Evolutionary conservation across 441 rosid genomes (phyloP).

Genomic region (Viola pubescens): DNA sequence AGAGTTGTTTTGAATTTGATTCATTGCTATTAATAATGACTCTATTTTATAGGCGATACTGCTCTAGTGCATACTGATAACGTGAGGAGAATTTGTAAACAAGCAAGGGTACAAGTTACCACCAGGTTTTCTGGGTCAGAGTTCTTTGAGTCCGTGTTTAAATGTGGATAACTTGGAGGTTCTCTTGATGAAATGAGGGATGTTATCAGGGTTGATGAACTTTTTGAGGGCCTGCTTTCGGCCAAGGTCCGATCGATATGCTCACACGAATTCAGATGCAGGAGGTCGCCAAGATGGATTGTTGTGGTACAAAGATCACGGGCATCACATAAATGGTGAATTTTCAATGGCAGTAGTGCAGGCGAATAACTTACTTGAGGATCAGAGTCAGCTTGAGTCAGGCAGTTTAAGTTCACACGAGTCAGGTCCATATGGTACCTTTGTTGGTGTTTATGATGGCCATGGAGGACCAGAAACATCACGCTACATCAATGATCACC

Average conservation of each 20-base stretch:
- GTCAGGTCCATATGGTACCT: constrained; percentile 79
- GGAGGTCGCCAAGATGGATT: constrained; percentile 85
- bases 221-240: constrained; percentile 84
- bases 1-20: too few relatives aligned
- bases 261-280: constrained; percentile 46
- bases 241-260: constrained; percentile 65
- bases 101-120: constrained; percentile 15
- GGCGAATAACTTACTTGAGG: constrained; percentile 94
- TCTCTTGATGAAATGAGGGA: constrained; percentile 91
- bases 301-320: constrained; percentile 80
- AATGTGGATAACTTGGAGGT: constrained; percentile 44
- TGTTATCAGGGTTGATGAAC: constrained; percentile 85
- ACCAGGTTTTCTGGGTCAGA: constrained; percentile 8
- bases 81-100: constrained; percentile 8
- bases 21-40: not conserved
- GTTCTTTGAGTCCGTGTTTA: constrained; percentile 15
- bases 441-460: constrained; percentile 90
- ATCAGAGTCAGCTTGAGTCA: constrained; percentile 95
- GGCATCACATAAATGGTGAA: constrained; percentile 79
- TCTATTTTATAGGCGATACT: constrained; percentile 10
- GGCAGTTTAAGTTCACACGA: constrained; percentile 57
- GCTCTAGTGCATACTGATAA: constrained; percentile 4
- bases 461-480: constrained; percentile 97
- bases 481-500: constrained; percentile 63
- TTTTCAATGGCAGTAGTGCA: constrained; percentile 98